Evolutionary conservation across 768 basidiomycete genomes (phyloP), one percentile per base, ranked within the genome.

Genomic region (Tremella mesenterica): DNA sequence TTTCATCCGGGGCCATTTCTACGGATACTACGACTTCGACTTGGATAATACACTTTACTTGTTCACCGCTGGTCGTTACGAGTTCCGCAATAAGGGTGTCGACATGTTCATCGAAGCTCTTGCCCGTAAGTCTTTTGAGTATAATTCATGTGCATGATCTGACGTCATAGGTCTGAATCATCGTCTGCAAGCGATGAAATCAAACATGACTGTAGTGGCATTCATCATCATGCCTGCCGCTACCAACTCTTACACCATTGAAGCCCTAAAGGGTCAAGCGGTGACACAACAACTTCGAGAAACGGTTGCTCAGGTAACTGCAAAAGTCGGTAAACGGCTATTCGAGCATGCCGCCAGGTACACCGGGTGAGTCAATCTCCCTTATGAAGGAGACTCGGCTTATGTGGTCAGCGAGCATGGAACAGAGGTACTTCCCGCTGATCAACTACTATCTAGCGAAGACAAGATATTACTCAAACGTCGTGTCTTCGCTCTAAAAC

Each of bases 51-150:
- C 74, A 12, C 63, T 77, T 36, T 76, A 95, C 87, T 83, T 96
- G 81, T 99, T 99, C 76, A 97, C 90, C 14, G 95, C 95, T n/a
- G 95, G 95, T 36, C 83, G 95, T 39, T 99, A 99, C 74, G 95
- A 99, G 74, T 99, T 95, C 74, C 81, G 95, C 36, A 99, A 99
- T 78, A 99, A 99, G 77, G 95, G 95, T 52, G 91, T 97, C 27
- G 95, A 99, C 71, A 95, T 99, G 93, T 99, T 96, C 73, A 93
- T 99, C 62, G 95, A 99, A 75, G 80, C 85, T 16, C 82, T 99
- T 52, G 95, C 93, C 26, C 88, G 93, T 70, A 48, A 62, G 76
- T 71, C 20, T 6, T 13, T 31, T 18, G 8, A 33, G 1, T 41
- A 29, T 26, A 6, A 27, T 7, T 3, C 29, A 29, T 18, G 4